Conservation (phyloP, 169 alveolate species). For the Cryptosporidium viatorum region DNA sequence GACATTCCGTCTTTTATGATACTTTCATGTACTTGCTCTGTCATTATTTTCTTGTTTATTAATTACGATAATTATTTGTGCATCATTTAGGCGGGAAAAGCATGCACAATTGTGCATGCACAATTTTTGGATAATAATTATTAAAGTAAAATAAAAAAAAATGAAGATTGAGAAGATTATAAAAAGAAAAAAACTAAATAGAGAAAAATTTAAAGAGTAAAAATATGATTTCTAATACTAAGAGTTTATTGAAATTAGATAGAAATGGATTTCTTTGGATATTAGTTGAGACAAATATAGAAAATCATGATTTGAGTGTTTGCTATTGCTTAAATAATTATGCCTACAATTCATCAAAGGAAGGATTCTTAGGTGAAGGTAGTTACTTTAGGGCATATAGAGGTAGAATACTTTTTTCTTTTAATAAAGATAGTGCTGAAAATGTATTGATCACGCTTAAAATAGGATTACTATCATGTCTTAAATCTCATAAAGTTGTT, state of each 20-base stretch:
- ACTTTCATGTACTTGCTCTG: not conserved
- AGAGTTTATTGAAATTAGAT: not conserved
- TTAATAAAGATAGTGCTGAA: not conserved
- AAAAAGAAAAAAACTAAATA: too few species aligned
- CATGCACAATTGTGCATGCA: slow-evolving; percentile 24
- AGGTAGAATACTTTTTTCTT: slow-evolving; percentile 18
- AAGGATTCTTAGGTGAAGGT: slow-evolving; percentile 73
- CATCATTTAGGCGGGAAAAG: slow-evolving; percentile 25
- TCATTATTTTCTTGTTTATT: not conserved
- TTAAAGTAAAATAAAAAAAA: not conserved
- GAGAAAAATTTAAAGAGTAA: not conserved
- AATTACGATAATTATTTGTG: not conserved
- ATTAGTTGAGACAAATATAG: not conserved
- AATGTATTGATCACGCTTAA: slow-evolving; percentile 6
- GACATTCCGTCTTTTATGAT: not conserved
- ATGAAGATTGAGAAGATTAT: not conserved
- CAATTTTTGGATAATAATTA: not conserved
- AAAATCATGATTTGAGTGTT: not conserved
- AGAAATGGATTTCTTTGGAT: slow-evolving; percentile 35
- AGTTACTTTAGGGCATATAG: slow-evolving; percentile 72
- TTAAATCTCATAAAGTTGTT: slow-evolving; percentile 27
- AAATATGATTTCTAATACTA: not conserved
- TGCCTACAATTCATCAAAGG: slow-evolving; percentile 52
- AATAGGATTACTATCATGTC: slow-evolving; percentile 63
- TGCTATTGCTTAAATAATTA: slow-evolving; percentile 36